Evolutionary conservation across 805 yeast species (phyloP).

Genomic region (Ogataea siamensis): DNA sequence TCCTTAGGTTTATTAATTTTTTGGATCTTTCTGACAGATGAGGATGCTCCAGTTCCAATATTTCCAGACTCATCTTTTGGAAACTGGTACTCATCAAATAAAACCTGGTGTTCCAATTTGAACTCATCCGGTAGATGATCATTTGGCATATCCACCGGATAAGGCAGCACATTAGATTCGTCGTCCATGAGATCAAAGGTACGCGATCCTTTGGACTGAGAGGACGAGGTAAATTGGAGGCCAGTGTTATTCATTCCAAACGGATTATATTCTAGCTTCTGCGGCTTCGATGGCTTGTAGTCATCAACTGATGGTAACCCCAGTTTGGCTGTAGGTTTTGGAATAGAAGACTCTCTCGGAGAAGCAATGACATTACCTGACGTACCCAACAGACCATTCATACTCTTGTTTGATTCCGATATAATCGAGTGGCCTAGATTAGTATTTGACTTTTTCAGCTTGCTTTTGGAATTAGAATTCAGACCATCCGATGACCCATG

Average conservation of each 20-base stretch:
- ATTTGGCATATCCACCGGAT: constrained; percentile 73
- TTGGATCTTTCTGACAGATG: constrained; percentile 58
- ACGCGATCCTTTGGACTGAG: constrained; percentile 24
- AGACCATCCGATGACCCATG: constrained; percentile 1
- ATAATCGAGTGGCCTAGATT: constrained; percentile 12
- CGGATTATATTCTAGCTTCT: constrained; percentile 60
- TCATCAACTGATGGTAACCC: constrained; percentile 34
- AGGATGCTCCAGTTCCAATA: constrained; percentile 74
- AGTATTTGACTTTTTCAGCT: constrained; percentile 11
- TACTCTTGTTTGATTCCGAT: constrained; percentile 16
- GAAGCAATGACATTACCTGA: constrained; percentile 26
- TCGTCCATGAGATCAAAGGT: constrained; percentile 30
- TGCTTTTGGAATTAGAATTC: constrained; percentile 3
- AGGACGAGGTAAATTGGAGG: constrained; percentile 15
- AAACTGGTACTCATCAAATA: constrained; percentile 58
- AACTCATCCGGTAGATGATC: constrained; percentile 57
- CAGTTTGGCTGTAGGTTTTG: constrained; percentile 15
- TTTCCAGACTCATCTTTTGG: constrained; percentile 44
- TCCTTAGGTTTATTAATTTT: constrained; percentile 41
- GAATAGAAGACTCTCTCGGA: constrained; percentile 18
- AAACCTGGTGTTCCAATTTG: constrained; percentile 47
- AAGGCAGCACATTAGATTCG: constrained; percentile 51
- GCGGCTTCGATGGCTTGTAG: constrained; percentile 20
- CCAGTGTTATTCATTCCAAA: constrained; percentile 49
- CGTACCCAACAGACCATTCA: constrained; percentile 22